A percentile compares a stretch with the other conserved stretches of the same genome.
Conservation (phyloP, 106 monocot genomes). For the Chionographis japonica region DNA sequence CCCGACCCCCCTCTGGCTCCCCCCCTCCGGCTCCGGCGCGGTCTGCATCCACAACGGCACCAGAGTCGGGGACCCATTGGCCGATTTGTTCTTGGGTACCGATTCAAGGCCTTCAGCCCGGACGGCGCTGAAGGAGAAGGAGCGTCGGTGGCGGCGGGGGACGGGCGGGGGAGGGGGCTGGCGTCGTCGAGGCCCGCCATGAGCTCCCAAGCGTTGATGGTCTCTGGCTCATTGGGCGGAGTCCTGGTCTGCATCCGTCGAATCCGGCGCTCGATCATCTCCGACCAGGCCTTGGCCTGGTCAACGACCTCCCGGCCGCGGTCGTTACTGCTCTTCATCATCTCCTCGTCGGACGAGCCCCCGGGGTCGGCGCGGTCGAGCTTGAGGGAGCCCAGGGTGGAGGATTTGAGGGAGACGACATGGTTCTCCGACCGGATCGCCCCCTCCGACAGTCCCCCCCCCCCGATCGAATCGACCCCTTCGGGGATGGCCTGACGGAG, state of each 20-base stretch:
- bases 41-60: constrained; percentile 22
- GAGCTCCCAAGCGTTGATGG: no score
- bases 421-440: constrained; percentile 18
- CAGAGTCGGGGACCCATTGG: background rate
- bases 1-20: no score
- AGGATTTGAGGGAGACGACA: constrained; percentile 51
- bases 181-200: no score
- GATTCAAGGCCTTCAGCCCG: constrained; percentile 6
- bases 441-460: no score
- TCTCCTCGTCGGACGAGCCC: constrained; percentile 12
- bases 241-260: constrained; percentile 18
- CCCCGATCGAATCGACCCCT: no score
- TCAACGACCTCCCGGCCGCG: background rate
- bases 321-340: constrained; percentile 32
- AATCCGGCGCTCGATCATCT: constrained; percentile 12
- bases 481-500: no score
- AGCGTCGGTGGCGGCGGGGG: background rate
- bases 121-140: constrained; percentile 32
- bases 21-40: no score
- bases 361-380: constrained; percentile 13
- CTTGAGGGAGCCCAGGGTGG: constrained; percentile 56
- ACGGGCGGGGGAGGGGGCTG: no score
- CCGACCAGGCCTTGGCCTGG: no score
- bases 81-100: no score
- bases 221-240: no score